phyloP scores from a whole-genome alignment of 306 rosid species.

The Vigna reflexopilosa region DNA sequence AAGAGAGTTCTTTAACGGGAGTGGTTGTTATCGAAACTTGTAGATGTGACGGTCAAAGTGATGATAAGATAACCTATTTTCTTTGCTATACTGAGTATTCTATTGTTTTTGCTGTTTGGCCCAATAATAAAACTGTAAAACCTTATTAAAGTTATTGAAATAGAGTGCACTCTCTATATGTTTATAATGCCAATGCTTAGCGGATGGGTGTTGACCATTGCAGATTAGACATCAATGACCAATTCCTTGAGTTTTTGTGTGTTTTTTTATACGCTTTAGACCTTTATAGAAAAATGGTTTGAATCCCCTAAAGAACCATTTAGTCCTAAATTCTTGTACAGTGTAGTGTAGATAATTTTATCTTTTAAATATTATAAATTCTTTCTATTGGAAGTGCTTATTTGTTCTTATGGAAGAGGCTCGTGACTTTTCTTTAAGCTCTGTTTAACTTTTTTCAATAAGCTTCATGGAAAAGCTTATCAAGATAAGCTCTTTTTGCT shows the following conservation, averaged over 20 bases:
- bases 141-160: neutral
- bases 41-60: neutral
- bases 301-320: too few species aligned
- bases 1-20: neutral
- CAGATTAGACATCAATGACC: too few species aligned
- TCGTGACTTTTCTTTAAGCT: neutral
- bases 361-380: conserved; percentile 20
- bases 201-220: too few species aligned
- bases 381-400: neutral
- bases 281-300: too few species aligned
- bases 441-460: neutral
- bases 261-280: too few species aligned
- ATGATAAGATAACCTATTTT: neutral
- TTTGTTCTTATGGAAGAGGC: neutral
- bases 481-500: neutral
- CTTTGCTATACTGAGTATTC: neutral
- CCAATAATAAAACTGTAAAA: neutral
- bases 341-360: neutral
- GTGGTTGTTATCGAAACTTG: neutral
- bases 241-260: too few species aligned
- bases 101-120: neutral
- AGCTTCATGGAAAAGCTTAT: conserved; percentile 9
- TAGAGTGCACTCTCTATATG: neutral
- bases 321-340: neutral
- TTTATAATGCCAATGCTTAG: too few species aligned